Percentiles rank a stretch among this genome's conserved stretches.
These are phyloP conservation scores for Panaeolus papilionaceus DNA, from an alignment of 768 basidiomycete species.

Conservation along the genomic window DNA sequence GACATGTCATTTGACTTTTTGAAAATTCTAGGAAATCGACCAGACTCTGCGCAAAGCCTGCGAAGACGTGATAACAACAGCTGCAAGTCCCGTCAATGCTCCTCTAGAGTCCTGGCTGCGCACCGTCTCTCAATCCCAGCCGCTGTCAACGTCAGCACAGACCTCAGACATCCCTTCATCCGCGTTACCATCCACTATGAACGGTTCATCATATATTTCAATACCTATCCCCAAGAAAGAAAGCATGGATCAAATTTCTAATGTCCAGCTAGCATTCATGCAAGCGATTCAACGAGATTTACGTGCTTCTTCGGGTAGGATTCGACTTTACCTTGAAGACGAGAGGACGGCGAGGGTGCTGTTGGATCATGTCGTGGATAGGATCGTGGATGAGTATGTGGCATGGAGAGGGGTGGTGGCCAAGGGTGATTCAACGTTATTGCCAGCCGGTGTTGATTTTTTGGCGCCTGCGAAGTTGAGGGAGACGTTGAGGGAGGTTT, in stretches of 20 bases:
- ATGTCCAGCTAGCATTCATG: slow-evolving; percentile 62
- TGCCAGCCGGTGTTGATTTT: slow-evolving; percentile 21
- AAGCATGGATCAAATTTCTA: slow-evolving; percentile 50
- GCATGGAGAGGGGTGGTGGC: slow-evolving; percentile 70
- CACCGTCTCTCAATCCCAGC: not conserved
- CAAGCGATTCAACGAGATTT: slow-evolving; percentile 60
- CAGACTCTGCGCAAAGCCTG: slow-evolving; percentile 84
- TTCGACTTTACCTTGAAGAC: slow-evolving; percentile 84
- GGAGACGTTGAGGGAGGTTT: slow-evolving; percentile 44
- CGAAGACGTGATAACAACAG: slow-evolving; percentile 78
- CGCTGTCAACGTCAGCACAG: slow-evolving; percentile 3
- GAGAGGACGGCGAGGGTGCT: slow-evolving; percentile 80
- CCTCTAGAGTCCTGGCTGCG: slow-evolving; percentile 72
- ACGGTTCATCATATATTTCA: not conserved
- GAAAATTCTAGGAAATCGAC: slow-evolving; percentile 75
- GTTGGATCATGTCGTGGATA: slow-evolving; percentile 77
- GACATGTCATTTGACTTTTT: not conserved
- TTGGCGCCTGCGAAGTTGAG: slow-evolving; percentile 41
- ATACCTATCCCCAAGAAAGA: slow-evolving; percentile 29
- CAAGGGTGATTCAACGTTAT: slow-evolving; percentile 32
- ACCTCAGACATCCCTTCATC: slow-evolving; percentile 13
- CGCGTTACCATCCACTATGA: slow-evolving; percentile 20
- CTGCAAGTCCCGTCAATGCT: slow-evolving; percentile 60
- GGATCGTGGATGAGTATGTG: slow-evolving; percentile 76
- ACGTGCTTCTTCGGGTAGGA: slow-evolving; percentile 56